Conservation (phyloP, 108 stramenopile genomes). For the Bacterosira constricta region DNA sequence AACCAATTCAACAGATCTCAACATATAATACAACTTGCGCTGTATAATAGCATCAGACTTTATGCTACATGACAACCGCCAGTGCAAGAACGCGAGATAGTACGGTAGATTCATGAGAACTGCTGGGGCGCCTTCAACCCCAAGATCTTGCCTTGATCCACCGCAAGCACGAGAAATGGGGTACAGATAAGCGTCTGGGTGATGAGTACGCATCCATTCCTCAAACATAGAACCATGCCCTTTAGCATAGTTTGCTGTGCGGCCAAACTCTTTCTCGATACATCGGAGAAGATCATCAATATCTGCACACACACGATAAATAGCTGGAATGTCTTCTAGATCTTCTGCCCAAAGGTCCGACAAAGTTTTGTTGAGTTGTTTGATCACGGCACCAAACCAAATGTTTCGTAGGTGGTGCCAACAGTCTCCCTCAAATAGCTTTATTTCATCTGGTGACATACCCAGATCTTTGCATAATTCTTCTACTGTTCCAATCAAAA, state of each 20-base stretch:
- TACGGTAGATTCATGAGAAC: constrained; percentile 17
- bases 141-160: constrained; percentile 16
- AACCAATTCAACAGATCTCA: constrained; percentile 10
- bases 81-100: constrained; percentile 11
- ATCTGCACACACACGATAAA: constrained; percentile 2
- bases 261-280: constrained; percentile 13
- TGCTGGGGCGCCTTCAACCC: constrained; percentile 9
- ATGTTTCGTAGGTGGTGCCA: constrained; percentile 28
- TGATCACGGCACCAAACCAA: constrained; percentile 4
- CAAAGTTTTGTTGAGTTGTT: background rate
- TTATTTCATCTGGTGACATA: background rate
- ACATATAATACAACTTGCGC: constrained; percentile 6
- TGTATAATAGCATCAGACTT: constrained; percentile 1
- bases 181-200: constrained; percentile 13
- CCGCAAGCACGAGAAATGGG: constrained; percentile 2
- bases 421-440: constrained; percentile 13
- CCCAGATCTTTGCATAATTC: background rate
- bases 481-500: background rate
- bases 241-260: constrained; percentile 23
- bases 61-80: background rate
- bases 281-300: constrained; percentile 7
- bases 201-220: background rate
- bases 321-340: constrained; percentile 3
- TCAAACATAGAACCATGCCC: constrained; percentile 18
- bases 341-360: background rate